These are phyloP conservation scores for Sophora flavescens DNA, from an alignment of 306 rosid species.

Conservation along the genomic window DNA sequence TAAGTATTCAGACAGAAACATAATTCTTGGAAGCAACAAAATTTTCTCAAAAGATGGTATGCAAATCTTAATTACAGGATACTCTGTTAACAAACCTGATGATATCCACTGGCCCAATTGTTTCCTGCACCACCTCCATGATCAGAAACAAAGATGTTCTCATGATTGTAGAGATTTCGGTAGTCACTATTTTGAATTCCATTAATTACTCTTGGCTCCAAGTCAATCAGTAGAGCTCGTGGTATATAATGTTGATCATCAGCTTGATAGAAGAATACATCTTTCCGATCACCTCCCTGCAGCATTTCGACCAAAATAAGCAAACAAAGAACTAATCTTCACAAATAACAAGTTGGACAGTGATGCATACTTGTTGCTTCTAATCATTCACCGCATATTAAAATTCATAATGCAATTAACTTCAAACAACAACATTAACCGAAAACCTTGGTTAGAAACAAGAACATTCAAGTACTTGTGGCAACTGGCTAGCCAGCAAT, in stretches of 20 bases:
- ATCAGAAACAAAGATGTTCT: conserved; percentile 88
- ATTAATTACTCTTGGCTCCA: conserved; percentile 96
- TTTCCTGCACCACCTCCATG: conserved; percentile 99
- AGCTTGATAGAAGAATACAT: conserved; percentile 97
- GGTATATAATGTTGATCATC: conserved; percentile 99
- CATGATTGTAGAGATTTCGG: conserved; percentile 94
- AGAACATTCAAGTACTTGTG: background rate
- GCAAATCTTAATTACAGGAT: conserved; percentile 20
- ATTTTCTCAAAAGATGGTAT: background rate
- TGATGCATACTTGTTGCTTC: background rate
- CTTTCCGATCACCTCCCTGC: conserved; percentile 98
- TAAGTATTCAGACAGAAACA: background rate
- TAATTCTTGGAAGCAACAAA: conserved; percentile 15
- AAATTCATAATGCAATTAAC: background rate
- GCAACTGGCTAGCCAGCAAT: background rate
- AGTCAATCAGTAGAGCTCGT: conserved; percentile 86
- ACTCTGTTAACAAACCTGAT: conserved; percentile 70
- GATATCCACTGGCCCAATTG: conserved; percentile 98
- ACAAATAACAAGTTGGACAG: background rate
- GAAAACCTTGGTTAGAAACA: background rate
- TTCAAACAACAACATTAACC: background rate
- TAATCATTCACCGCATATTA: conserved; percentile 8
- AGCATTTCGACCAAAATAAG: conserved; percentile 40
- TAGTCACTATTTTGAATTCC: conserved; percentile 97
- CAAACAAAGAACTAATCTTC: conserved; percentile 24